Evolutionary conservation across 2,329 filamentous ascomycete species (phyloP), one percentile per base, ranked within the genome.

Genomic region (Trichoderma oligosporum): DNA sequence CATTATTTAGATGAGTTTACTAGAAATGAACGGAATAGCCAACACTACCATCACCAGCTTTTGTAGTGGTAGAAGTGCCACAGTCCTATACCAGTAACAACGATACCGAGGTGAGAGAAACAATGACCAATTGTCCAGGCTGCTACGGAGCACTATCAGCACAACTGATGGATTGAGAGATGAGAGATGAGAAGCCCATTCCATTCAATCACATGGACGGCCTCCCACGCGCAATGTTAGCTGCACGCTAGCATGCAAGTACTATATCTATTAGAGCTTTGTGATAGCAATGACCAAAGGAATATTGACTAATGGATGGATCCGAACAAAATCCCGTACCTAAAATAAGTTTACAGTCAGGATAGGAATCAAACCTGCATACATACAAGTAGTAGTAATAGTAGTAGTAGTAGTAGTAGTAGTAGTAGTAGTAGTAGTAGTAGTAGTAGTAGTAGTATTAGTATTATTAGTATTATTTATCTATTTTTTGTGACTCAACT

Each of bases 401-500:
- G n/a, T n/a, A n/a, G n/a, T n/a, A n/a, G n/a, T n/a, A n/a, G n/a
- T n/a, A n/a, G n/a, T n/a, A n/a, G n/a, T n/a, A n/a, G n/a, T n/a
- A n/a, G n/a, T n/a, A n/a, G n/a, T n/a, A n/a, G n/a, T n/a, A n/a
- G n/a, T n/a, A n/a, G n/a, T n/a, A n/a, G n/a, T n/a, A n/a, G n/a
- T n/a, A n/a, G n/a, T n/a, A n/a, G n/a, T n/a, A n/a, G n/a, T n/a
- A n/a, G n/a, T n/a, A n/a, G n/a, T n/a, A n/a, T n/a, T n/a, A n/a
- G n/a, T n/a, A n/a, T n/a, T n/a, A n/a, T n/a, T n/a, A n/a, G n/a
- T n/a, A n/a, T n/a, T n/a, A n/a, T n/a, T 51, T 24, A 39, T 25
- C 12, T 27, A 12, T 45, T 4, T 11, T 38, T 11, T 51, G 52
- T 59, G 57, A 59, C 57, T 59, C 57, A 56, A 59, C 7, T 14